Evolutionary conservation across 495 filamentous ascomycete species (phyloP).

Genomic region (Ramalina intermedia): DNA sequence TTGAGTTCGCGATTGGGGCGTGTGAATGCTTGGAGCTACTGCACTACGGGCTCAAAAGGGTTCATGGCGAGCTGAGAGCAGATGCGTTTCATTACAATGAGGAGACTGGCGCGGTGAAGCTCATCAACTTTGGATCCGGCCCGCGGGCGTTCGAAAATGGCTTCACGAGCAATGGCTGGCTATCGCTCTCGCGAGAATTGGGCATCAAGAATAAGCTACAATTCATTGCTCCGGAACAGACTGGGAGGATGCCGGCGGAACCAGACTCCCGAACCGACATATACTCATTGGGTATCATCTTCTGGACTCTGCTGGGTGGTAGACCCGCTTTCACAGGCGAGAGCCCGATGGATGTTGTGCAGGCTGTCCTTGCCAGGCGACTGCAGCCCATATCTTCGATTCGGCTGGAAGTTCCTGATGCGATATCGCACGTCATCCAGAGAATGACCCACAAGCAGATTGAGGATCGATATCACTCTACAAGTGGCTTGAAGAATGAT

Average conservation of each 20-base stretch:
- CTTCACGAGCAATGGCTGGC: constrained; percentile 73
- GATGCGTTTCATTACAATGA: constrained; percentile 77
- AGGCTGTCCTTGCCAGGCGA: constrained; percentile 64
- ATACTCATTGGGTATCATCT: constrained; percentile 56
- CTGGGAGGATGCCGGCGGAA: constrained; percentile 75
- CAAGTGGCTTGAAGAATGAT: constrained; percentile 67
- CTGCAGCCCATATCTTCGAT: constrained; percentile 59
- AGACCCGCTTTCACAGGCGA: constrained; percentile 62
- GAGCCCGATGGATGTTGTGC: constrained; percentile 73
- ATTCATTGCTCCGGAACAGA: constrained; percentile 84
- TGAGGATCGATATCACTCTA: constrained; percentile 70
- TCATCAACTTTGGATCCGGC: constrained; percentile 74
- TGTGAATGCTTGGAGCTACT: constrained; percentile 72
- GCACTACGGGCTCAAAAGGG: constrained; percentile 66
- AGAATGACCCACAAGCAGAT: constrained; percentile 82
- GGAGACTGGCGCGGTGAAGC: constrained; percentile 52
- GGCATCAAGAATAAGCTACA: constrained; percentile 74
- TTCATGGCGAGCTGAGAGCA: constrained; percentile 75
- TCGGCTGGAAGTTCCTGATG: constrained; percentile 67
- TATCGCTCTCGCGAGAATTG: constrained; percentile 57
- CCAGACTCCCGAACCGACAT: constrained; percentile 84
- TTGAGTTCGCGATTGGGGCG: constrained; percentile 80
- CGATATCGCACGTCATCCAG: constrained; percentile 63
- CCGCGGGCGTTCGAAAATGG: constrained; percentile 77
- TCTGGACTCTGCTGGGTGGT: constrained; percentile 73